Evolutionary conservation across 805 yeast species (phyloP).

Genomic region (Scheffersomyces lignosus): DNA sequence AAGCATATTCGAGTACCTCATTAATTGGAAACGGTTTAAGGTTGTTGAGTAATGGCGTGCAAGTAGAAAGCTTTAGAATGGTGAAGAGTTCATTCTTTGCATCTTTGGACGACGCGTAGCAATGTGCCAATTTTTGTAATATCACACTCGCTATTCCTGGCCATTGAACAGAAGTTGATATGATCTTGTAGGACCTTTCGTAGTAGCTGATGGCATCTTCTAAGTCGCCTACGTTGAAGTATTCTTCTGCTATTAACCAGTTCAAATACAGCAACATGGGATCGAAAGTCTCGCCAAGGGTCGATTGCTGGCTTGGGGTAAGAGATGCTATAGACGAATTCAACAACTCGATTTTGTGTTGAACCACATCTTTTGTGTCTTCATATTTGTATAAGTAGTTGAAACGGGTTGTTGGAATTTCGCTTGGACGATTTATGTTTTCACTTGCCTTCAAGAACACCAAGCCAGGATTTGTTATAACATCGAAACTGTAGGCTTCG

Average conservation of each 20-base stretch:
- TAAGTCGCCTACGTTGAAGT: constrained; percentile 17
- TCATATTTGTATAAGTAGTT: constrained; percentile 8
- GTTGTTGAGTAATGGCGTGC: constrained; percentile 2
- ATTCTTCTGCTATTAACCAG: constrained; percentile 54
- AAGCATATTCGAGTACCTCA: not conserved
- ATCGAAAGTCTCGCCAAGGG: not conserved
- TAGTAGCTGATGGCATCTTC: constrained; percentile 21
- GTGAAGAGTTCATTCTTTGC: constrained; percentile 9
- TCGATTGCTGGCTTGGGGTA: not conserved
- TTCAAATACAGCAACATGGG: constrained; percentile 29
- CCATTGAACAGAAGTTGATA: constrained; percentile 34
- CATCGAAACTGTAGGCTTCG: constrained; percentile 15
- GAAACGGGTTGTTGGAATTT: not conserved
- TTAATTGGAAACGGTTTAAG: not conserved
- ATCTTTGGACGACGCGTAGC: constrained; percentile 33
- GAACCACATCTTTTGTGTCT: constrained; percentile 2
- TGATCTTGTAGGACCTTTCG: constrained; percentile 10
- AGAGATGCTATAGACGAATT: constrained; percentile 1
- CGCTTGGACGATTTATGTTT: not conserved
- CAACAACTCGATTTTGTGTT: constrained; percentile 3
- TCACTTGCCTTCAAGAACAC: constrained; percentile 24
- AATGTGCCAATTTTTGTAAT: constrained; percentile 36
- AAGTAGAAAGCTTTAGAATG: constrained; percentile 4
- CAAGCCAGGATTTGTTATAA: constrained; percentile 31
- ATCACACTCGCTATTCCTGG: constrained; percentile 26